phyloP scores from a whole-genome alignment of 2,329 filamentous ascomycete genomes.

The Falciphora oryzae region DNA sequence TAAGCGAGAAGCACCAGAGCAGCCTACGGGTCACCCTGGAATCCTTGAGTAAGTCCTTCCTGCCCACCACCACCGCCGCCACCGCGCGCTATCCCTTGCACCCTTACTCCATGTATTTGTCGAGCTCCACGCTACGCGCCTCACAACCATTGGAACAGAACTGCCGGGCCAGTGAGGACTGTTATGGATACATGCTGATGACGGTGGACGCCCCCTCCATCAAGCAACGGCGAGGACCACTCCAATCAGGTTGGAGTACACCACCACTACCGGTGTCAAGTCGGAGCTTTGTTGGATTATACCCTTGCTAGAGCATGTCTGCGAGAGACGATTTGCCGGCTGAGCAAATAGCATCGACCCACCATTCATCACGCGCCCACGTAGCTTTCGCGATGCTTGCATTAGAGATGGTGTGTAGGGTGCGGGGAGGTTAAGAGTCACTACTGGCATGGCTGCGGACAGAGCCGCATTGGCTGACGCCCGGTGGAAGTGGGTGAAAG shows the following conservation, averaged over 20 bases:
- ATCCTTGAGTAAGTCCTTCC: neutral
- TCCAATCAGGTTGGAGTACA: conserved; percentile 4
- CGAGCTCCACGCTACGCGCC: too few relatives aligned
- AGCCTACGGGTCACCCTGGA: neutral
- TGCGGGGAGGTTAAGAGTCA: neutral
- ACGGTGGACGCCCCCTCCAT: neutral
- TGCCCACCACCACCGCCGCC: neutral
- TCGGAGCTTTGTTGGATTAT: neutral
- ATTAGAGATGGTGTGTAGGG: neutral
- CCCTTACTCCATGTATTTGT: too few relatives aligned
- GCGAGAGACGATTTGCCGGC: neutral
- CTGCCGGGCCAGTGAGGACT: too few relatives aligned
- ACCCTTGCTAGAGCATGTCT: neutral
- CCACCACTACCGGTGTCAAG: neutral
- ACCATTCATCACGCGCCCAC: too few relatives aligned
- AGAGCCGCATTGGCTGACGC: neutral
- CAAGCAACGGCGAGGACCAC: conserved; percentile 1
- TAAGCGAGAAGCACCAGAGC: neutral
- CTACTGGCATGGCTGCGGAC: neutral
- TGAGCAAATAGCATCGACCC: neutral
- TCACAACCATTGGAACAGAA: too few relatives aligned
- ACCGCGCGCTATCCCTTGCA: neutral
- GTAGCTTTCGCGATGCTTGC: neutral
- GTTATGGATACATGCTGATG: too few relatives aligned
- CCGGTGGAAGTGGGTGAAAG: too few relatives aligned